Base-by-base conservation (phyloP, 139 green algal species). In the Eudorina sp. region DNA sequence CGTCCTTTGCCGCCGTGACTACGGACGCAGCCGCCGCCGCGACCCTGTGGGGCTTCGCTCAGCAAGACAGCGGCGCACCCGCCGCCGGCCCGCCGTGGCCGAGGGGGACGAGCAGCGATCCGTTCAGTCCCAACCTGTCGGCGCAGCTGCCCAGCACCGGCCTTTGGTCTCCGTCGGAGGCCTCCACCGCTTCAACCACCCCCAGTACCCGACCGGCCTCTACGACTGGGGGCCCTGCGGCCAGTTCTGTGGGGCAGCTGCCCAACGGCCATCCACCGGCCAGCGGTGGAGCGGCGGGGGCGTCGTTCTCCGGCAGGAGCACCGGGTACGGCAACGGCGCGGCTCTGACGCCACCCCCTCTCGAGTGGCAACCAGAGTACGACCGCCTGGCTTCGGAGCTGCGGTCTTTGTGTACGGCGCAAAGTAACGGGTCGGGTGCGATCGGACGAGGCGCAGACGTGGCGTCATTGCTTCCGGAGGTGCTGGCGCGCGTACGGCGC, bases 311-410 rank as follows among this genome's bases (percentile, higher is more conserved):
- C n/a, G 51, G 7, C 31, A 31, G 1, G n/a, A 38, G 0, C 53
- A 62, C 25, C 31, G 53, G 36, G 23, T 5, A 1, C 53, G 75
- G n/a, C 51, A 51, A 21, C 41, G 27, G 38, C 78, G 29, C 9
- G 25, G 38, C 78, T 18, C 1, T 23, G 1, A 41, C 78, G 27
- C 36, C 53, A 0, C 34, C 48, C 9, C 27, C 78, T 7, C 2
- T 87, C 0, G 81, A 87, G 16, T 87, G 81, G 81, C 62, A 34
- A 21, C 81, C 81, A 0, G 62, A 68, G 45, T 87, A 69, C 41
- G 81, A 87, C 2, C 45, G 34, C 19, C 64, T 87, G 0, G 45
- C 64, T n/a, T 53, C 81, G 21, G 81, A 87, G 7, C 64, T 87
- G n/a, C 81, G 81, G 2, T 4, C 62, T 0, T 2, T 78, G 64